Conservation (phyloP, 805 yeast species). For the Cyberlindnera euphorbiiphila region DNA sequence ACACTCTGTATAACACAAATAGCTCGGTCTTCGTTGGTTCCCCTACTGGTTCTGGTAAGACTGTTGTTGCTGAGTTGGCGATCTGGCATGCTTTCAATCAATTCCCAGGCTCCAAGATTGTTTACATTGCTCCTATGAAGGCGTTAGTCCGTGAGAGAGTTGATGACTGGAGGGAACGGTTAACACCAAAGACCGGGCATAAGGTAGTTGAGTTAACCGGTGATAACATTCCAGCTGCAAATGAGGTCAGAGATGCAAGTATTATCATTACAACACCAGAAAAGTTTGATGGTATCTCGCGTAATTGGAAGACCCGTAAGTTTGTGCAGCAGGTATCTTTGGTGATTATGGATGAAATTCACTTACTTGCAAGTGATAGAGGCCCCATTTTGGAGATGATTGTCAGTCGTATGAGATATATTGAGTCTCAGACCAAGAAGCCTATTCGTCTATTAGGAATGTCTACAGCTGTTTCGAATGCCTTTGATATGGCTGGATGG, state of each 20-base stretch:
- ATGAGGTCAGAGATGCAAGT: slow-evolving; percentile 78
- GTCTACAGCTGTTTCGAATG: slow-evolving; percentile 92
- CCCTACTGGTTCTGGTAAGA: slow-evolving; percentile 98
- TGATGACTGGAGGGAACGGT: slow-evolving; percentile 74
- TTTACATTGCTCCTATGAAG: slow-evolving; percentile 90
- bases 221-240: slow-evolving; percentile 83
- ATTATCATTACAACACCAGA: slow-evolving; percentile 93
- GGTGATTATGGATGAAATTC: slow-evolving; percentile 93
- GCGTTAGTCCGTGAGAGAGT: slow-evolving; percentile 97
- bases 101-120: slow-evolving; percentile 82
- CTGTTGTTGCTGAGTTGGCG: slow-evolving; percentile 94
- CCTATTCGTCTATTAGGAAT: slow-evolving; percentile 87
- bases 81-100: slow-evolving; percentile 93
- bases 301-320: slow-evolving; percentile 87
- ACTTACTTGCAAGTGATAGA: slow-evolving; percentile 92
- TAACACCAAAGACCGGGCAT: slow-evolving; percentile 83
- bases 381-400: slow-evolving; percentile 96
- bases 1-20: slow-evolving; percentile 75
- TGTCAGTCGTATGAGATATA: slow-evolving; percentile 90
- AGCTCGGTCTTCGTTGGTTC: slow-evolving; percentile 90
- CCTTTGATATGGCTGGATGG: slow-evolving; percentile 91
- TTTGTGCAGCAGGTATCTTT: slow-evolving; percentile 80
- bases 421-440: slow-evolving; percentile 88
- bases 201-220: slow-evolving; percentile 88
- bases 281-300: slow-evolving; percentile 95